Base-by-base conservation (phyloP, 2,329 filamentous ascomycete species). In the Trichophyton verrucosum region DNA sequence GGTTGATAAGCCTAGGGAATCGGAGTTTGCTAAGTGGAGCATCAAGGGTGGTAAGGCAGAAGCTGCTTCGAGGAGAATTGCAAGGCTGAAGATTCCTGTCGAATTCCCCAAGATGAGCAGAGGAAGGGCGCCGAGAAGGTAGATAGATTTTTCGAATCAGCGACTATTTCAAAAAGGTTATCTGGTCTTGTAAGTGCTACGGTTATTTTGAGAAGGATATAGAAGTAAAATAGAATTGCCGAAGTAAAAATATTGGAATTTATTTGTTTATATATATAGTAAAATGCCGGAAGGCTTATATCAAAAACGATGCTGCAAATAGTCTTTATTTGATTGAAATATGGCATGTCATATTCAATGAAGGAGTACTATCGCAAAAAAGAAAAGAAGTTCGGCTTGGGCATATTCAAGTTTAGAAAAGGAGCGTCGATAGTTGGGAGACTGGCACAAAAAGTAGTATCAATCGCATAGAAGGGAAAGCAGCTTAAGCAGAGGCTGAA, bases 81-180 rank as follows among this genome's bases (percentile, higher is more conserved):
- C 88, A 11, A 84, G 84, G 66, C 76, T 97, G 68, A 83, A 81
- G 67, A 73, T 96, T 64, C 94, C 94, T 2, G 76, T 96, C 55
- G 81, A 86, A 62, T 96, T 96, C 71, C 94, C 92, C 1, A 91
- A 87, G 76, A 71, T 75, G 56, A 76, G 68, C 69, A 75, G 70
- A 66, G 72, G 70, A 63, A 74, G 70, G 63, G 68, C 15, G 15
- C 22, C 38, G 6, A 49, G 38, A 27, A 56, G n/a, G 30, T 56
- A 56, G 53, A 20, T 38, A 6, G 22, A 27, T 27, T 2, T 22
- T 24, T 51, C 15, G 46, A 22, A 15, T 13, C 40, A 51, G 11
- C n/a, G 9, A 11, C 20, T 51, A 51, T 30, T 8, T 51, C 11
- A 27, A 15, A 24, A n/a, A 27, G 8, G 22, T 30, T 27, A 13